These are phyloP conservation scores for Pelargonium myrrhifolium DNA, from an alignment of 441 rosid genomes.

Conservation along the genomic window DNA sequence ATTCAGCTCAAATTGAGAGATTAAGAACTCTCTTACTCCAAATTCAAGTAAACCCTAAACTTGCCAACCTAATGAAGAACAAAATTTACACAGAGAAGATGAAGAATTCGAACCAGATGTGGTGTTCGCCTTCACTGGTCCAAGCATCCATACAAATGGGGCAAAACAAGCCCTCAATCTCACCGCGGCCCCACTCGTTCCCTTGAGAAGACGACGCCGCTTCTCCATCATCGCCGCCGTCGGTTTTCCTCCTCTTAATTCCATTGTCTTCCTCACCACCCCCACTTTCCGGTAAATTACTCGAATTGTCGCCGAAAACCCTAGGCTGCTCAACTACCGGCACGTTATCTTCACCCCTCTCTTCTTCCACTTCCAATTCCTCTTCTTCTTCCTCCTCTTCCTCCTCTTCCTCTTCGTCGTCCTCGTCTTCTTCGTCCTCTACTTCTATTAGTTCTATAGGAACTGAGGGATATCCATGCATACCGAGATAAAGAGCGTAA, in stretches of 20 bases:
- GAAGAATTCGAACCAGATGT: constrained; percentile 40
- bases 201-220: constrained; percentile 34
- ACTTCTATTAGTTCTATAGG: background rate
- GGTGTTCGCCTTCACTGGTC: constrained; percentile 63
- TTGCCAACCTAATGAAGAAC: background rate
- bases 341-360: constrained; percentile 13
- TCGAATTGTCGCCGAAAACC: constrained; percentile 16
- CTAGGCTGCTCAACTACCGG: constrained; percentile 21
- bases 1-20: background rate
- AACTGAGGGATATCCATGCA: background rate
- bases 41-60: background rate
- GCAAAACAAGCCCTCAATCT: constrained; percentile 62
- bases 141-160: constrained; percentile 81
- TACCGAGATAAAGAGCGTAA: background rate
- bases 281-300: background rate
- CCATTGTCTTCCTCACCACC: constrained; percentile 16
- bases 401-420: constrained; percentile 23
- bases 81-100: background rate
- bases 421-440: constrained; percentile 8
- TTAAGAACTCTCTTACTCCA: background rate
- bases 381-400: constrained; percentile 21
- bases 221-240: constrained; percentile 24
- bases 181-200: constrained; percentile 38
- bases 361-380: constrained; percentile 21
- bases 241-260: constrained; percentile 28